A percentile compares a stretch with the other conserved stretches of the same genome.
Evolutionary conservation across 306 rosid species (phyloP).

Genomic region (cucumber (Cucumis sativus)): Cucumber_9930_V3 NC_026660.2:28310001-28310500

Average conservation of each 20-base stretch:
- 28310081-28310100: slow-evolving; percentile 35
- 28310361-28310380: slow-evolving; percentile 1
- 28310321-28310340: slow-evolving; percentile 5
- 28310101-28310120: slow-evolving; percentile 51
- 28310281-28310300: background rate
- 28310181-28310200: slow-evolving; percentile 56
- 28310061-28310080: slow-evolving; percentile 36
- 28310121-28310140: slow-evolving; percentile 61
- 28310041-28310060: slow-evolving; percentile 50
- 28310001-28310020: slow-evolving; percentile 58
- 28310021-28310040: slow-evolving; percentile 52
- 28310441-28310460: slow-evolving; percentile 3
- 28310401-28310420: background rate
- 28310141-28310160: slow-evolving; percentile 57
- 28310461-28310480: background rate
- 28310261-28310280: background rate
- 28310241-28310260: slow-evolving; percentile 17
- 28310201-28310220: slow-evolving; percentile 53
- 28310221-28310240: slow-evolving; percentile 56
- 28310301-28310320: background rate
- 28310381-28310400: slow-evolving; percentile 4
- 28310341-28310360: background rate
- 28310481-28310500: background rate
- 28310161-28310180: slow-evolving; percentile 45
- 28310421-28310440: slow-evolving; percentile 1